These are phyloP conservation scores for Polyporus arcularius DNA, from an alignment of 768 basidiomycete genomes.

Conservation along the genomic window DNA sequence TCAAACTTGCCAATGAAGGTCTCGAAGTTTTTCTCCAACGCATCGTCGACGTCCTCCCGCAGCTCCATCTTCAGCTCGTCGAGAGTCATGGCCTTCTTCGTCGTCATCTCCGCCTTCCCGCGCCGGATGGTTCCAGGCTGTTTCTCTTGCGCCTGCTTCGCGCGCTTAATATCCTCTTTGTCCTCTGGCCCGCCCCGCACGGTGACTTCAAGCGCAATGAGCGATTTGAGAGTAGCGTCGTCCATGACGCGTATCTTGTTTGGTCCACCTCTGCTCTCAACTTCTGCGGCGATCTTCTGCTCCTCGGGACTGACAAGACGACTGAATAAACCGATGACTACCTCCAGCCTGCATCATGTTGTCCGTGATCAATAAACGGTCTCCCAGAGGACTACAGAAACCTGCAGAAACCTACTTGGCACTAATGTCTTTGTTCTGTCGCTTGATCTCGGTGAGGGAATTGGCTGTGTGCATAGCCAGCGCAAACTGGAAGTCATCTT, in stretches of 20 bases:
- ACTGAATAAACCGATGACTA: conserved; percentile 38
- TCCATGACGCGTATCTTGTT: background rate
- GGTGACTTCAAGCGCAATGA: background rate
- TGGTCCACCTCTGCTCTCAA: background rate
- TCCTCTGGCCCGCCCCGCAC: background rate
- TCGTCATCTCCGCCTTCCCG: background rate
- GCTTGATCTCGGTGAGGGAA: conserved; percentile 19
- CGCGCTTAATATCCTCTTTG: background rate
- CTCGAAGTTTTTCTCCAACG: conserved; percentile 40
- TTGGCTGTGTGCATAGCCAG: conserved; percentile 31
- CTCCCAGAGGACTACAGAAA: background rate
- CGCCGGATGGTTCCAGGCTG: background rate
- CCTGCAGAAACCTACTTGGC: background rate
- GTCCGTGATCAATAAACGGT: too few species aligned
- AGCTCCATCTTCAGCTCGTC: conserved; percentile 1
- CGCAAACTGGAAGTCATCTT: conserved; percentile 30
- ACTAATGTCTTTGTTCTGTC: conserved; percentile 19
- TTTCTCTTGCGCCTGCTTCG: background rate
- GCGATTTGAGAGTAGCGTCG: background rate
- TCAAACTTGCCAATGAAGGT: conserved; percentile 50
- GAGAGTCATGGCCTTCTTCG: background rate
- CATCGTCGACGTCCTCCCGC: conserved; percentile 25
- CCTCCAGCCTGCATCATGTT: conserved; percentile 24
- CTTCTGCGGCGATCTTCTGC: conserved; percentile 32
- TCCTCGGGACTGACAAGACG: conserved; percentile 43